Percentiles rank a stretch among this genome's conserved stretches.
phyloP scores from a whole-genome alignment of 805 yeast species.

The Candida morakotiae region DNA sequence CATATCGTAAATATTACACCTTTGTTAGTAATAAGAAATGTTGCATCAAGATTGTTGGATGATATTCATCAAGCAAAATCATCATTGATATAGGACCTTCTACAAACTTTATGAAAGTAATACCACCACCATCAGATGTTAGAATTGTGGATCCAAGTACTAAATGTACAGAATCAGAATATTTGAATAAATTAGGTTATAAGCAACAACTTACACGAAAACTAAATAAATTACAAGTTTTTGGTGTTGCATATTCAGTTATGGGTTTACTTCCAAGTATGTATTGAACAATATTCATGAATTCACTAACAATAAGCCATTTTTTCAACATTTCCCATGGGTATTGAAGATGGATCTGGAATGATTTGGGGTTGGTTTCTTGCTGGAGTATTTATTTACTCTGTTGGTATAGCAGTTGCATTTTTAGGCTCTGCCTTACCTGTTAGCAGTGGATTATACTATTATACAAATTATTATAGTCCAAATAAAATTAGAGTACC shows the following conservation, averaged over 20 bases:
- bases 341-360: conserved; percentile 60
- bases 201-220: conserved; percentile 60
- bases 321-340: too few species aligned
- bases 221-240: conserved; percentile 56
- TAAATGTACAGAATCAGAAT: conserved; percentile 10
- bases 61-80: conserved; percentile 3
- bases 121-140: conserved; percentile 9
- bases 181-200: conserved; percentile 53
- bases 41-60: background rate
- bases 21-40: background rate
- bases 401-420: conserved; percentile 56
- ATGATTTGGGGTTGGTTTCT: conserved; percentile 70
- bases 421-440: conserved; percentile 66
- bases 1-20: too few species aligned
- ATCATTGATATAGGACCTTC: conserved; percentile 10
- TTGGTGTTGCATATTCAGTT: conserved; percentile 65
- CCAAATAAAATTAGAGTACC: conserved; percentile 48
- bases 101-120: conserved; percentile 4
- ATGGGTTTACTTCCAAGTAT: conserved; percentile 66
- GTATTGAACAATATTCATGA: conserved; percentile 47
- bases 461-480: conserved; percentile 47
- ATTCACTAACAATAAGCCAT: too few species aligned
- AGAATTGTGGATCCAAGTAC: conserved; percentile 10
- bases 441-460: conserved; percentile 61
- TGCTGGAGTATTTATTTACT: conserved; percentile 50